phyloP scores from a whole-genome alignment of 169 alveolate genomes.

The Plasmodium berghei region DNA sequence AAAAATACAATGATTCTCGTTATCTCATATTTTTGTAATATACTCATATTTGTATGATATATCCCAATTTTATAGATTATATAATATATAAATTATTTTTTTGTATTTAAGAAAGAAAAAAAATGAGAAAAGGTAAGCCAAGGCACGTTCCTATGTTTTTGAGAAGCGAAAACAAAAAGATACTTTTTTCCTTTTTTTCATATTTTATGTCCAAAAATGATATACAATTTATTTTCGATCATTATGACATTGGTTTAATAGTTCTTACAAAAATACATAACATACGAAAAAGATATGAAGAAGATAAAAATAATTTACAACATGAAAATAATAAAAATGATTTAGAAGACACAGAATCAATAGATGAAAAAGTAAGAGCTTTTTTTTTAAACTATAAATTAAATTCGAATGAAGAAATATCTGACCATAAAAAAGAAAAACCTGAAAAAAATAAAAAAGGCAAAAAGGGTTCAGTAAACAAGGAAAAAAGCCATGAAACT shows the following conservation, averaged over 20 bases:
- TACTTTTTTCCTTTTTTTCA: conserved; percentile 65
- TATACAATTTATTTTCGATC: conserved; percentile 53
- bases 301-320: conserved; percentile 43
- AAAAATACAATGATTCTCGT: neutral
- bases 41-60: conserved; percentile 15
- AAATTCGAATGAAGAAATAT: conserved; percentile 22
- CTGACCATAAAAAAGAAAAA: conserved; percentile 1
- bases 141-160: conserved; percentile 74
- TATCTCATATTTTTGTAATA: neutral
- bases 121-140: conserved; percentile 75
- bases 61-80: neutral
- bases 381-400: conserved; percentile 50
- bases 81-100: neutral
- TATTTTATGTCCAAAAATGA: conserved; percentile 73
- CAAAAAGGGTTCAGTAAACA: conserved; percentile 7
- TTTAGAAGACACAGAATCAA: conserved; percentile 31
- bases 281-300: conserved; percentile 60
- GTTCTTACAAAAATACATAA: conserved; percentile 71
- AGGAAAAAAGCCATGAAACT: conserved; percentile 9
- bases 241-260: conserved; percentile 67
- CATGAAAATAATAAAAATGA: conserved; percentile 25
- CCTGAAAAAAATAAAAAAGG: conserved; percentile 17
- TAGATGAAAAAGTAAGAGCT: conserved; percentile 40
- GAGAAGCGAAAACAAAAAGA: conserved; percentile 59
- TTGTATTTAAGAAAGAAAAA: conserved; percentile 21